Base-by-base conservation (phyloP, 768 basidiomycete genomes). In the Hemileccinum rubropunctum region DNA sequence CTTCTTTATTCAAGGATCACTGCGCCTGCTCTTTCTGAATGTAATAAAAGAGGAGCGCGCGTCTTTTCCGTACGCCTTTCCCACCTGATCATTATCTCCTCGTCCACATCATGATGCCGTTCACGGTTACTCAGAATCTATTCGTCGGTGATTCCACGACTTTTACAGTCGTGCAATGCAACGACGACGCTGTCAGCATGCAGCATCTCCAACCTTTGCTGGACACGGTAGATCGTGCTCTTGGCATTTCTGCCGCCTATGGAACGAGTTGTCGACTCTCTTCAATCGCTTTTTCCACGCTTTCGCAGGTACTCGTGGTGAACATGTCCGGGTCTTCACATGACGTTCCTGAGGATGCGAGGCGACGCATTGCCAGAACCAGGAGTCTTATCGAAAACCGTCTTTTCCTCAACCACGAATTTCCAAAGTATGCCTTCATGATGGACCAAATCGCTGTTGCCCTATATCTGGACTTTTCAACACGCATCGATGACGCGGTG, bases 221-320 rank as follows among this genome's bases (percentile, higher is more conserved):
- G 32, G 48, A 60, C 17, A 57, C 69, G n/a, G 47, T 11, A 14
- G 15, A 39, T 10, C 47, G 58, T 17, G 35, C 53, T 21, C 51
- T 77, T 23, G 80, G 79, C 4, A 50, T 81, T 5, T 71, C 80
- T 7, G 73, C 78, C 0, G 61, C 65, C 0, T 79, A 76, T 51
- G 71, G 67, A 3, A 10, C 65, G 0, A 61, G 65, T 6, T 70
- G 70, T 32, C 52, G 58, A 9, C 56, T 81, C 11, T 65, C 61
- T 0, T 57, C 60, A 1, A 56, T 81, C 2, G 76, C 76, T 0
- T 65, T 81, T 34, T 62, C 78, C 5, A 70, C 77, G 0, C 40
- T 51, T 6, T 62, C 69, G 0, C 58, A 53, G 0, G 71, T 68
- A 1, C 60, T 82, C 1, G 47, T 75, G 7, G 57, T 80, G 17